Base-by-base conservation (phyloP, 2,329 filamentous ascomycete genomes). In the Didymella sp. region DNA sequence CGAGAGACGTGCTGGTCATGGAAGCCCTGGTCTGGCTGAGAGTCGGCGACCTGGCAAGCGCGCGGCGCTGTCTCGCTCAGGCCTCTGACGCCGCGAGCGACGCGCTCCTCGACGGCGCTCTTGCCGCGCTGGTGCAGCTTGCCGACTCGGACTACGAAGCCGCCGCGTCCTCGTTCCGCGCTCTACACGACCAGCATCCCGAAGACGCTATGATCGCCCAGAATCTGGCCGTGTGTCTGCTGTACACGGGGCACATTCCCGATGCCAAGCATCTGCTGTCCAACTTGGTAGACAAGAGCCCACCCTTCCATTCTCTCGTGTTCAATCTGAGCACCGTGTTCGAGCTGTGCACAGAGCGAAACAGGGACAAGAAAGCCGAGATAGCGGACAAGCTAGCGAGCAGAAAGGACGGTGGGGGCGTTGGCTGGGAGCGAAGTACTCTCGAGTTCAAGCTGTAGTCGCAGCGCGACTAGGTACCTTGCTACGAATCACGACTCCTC, bases 321-420 rank as follows among this genome's bases (percentile, higher is more conserved):
- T 96, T 97, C 77, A 98, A 98, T 73, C 77, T 99, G 12, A 87
- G 88, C 11, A 98, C 94, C 0, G 86, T 96, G 67, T 98, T 96
- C 73, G 95, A 98, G 76, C 82, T 98, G 7, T 95, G 90, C 72
- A 93, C 90, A 0, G 93, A 98, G 67, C 84, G 85, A 60, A 85
- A 91, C 38, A 81, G 85, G 45, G 83, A 83, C 12, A 76, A 89
- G 66, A 98, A 98, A 80, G 76, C 85, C 27, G 80, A 79, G 24
- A 80, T 98, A 17, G 87, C 89, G 2, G 89, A 92, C 67, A 84
- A 82, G 48, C 82, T 95, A 17, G 88, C 91, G 1, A 78, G 75
- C 1, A 80, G 85, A 66, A 82, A 84, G 38, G 80, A 84, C 15
- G 82, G 76, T 1, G 74, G 82, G 1, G 78, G 59, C 2, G 70